phyloP scores from a whole-genome alignment of 371 early-diverging fungal genomes.

The Paraphysoderma sedebokerense region DNA sequence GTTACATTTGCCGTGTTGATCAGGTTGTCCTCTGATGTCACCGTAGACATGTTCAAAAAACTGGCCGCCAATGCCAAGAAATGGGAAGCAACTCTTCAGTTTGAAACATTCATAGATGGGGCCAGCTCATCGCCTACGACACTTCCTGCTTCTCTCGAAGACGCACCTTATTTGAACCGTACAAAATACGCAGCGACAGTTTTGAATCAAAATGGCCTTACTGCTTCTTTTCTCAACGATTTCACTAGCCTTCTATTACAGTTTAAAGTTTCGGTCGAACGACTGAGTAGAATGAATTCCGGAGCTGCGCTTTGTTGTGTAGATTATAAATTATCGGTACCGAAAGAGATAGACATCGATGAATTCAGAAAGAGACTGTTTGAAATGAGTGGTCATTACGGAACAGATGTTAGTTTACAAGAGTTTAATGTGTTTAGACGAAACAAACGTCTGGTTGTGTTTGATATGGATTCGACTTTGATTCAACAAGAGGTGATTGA shows the following conservation, averaged over 20 bases:
- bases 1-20: constrained; percentile 73
- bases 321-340: constrained; percentile 61
- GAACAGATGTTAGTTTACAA: constrained; percentile 75
- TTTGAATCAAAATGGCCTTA: constrained; percentile 55
- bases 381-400: constrained; percentile 41
- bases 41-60: constrained; percentile 52
- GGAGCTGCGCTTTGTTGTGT: constrained; percentile 37
- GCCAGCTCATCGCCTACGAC: constrained; percentile 50
- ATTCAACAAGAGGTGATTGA: constrained; percentile 97
- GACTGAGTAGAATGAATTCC: constrained; percentile 49
- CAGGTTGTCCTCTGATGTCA: constrained; percentile 35
- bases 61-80: constrained; percentile 50
- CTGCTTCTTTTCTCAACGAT: constrained; percentile 45
- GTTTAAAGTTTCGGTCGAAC: constrained; percentile 59
- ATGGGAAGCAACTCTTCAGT: constrained; percentile 64
- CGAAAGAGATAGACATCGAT: constrained; percentile 35
- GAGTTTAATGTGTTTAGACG: constrained; percentile 68
- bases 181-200: constrained; percentile 66
- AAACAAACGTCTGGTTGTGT: constrained; percentile 83
- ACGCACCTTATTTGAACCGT: constrained; percentile 65
- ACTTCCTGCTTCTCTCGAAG: constrained; percentile 40
- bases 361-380: constrained; percentile 46
- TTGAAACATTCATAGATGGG: too few relatives aligned
- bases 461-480: constrained; percentile 97
- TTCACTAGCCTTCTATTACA: constrained; percentile 51